phyloP scores from a whole-genome alignment of 768 basidiomycete genomes.

The Galerina sulciceps region DNA sequence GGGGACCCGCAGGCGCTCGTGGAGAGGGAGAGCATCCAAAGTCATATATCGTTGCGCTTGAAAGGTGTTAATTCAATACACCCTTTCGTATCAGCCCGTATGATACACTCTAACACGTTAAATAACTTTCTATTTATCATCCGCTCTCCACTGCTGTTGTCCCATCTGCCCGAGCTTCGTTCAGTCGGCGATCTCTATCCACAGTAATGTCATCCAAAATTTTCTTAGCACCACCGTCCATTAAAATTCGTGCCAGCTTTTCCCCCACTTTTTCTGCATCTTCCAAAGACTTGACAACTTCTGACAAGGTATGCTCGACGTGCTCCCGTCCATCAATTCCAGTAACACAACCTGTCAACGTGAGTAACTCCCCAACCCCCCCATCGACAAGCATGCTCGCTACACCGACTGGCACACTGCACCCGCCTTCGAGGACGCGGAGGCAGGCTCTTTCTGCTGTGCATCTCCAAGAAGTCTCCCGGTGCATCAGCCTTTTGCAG shows the following conservation, averaged over 20 bases:
- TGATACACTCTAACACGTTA: conserved; percentile 1
- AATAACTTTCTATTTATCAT: background rate
- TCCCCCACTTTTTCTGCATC: conserved; percentile 76
- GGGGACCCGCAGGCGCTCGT: conserved; percentile 69
- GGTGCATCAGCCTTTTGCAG: conserved; percentile 73
- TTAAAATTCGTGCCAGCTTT: conserved; percentile 64
- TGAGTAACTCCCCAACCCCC: conserved; percentile 42
- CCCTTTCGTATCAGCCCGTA: conserved; percentile 17
- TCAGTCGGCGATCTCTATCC: conserved; percentile 59
- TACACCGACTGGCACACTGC: conserved; percentile 95
- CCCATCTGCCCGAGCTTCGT: conserved; percentile 47
- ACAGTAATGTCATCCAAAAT: conserved; percentile 86
- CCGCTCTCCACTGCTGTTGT: conserved; percentile 30
- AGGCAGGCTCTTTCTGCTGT: conserved; percentile 88
- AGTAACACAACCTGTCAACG: conserved; percentile 83
- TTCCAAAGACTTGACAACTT: conserved; percentile 50
- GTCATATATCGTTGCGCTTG: conserved; percentile 24
- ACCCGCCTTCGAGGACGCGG: conserved; percentile 93
- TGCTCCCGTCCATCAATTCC: conserved; percentile 75
- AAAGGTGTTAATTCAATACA: conserved; percentile 20
- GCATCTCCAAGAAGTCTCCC: conserved; percentile 76
- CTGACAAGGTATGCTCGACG: conserved; percentile 65
- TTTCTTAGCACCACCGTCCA: conserved; percentile 71
- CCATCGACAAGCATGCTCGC: conserved; percentile 50
- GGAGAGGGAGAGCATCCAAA: conserved; percentile 58